Percentiles rank a stretch among this genome's conserved stretches.
These are phyloP conservation scores for Alternaria triticina DNA, from an alignment of 2,329 filamentous ascomycete species.

Conservation along the genomic window DNA sequence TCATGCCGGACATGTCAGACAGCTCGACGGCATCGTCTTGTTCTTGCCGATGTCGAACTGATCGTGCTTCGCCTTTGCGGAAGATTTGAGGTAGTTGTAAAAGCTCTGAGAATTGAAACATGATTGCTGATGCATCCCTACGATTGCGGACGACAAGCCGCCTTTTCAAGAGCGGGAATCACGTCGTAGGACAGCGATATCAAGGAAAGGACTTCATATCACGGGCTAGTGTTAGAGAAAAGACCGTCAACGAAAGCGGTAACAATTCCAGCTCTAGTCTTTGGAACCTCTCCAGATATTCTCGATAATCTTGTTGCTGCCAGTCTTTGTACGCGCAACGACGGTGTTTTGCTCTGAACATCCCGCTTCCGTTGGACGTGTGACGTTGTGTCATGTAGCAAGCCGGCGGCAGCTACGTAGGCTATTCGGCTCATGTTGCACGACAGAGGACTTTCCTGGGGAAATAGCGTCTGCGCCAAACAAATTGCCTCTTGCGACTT, in stretches of 20 bases:
- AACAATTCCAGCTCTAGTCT: neutral
- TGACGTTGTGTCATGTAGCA: constrained; percentile 22
- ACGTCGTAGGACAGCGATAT: constrained; percentile 14
- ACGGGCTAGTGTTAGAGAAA: constrained; percentile 15
- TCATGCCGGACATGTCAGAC: constrained; percentile 25
- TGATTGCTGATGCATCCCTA: neutral
- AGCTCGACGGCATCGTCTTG: constrained; percentile 16
- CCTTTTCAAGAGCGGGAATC: constrained; percentile 24
- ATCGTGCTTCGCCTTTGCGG: neutral
- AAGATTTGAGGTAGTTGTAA: neutral
- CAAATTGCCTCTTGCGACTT: no score
- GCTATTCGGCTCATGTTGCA: constrained; percentile 14
- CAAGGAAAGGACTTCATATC: constrained; percentile 10
- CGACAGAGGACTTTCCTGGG: neutral
- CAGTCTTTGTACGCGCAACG: constrained; percentile 17
- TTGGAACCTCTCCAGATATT: neutral
- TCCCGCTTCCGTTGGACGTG: constrained; percentile 16
- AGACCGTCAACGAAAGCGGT: neutral
- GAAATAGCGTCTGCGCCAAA: neutral
- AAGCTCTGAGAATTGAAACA: neutral
- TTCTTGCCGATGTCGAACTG: neutral
- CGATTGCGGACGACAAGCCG: neutral
- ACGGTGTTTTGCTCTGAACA: neutral
- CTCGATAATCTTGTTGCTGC: constrained; percentile 3
- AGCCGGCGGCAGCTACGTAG: constrained; percentile 11